phyloP scores from a whole-genome alignment of 768 basidiomycete species.

The Leccinum pellstonianum region DNA sequence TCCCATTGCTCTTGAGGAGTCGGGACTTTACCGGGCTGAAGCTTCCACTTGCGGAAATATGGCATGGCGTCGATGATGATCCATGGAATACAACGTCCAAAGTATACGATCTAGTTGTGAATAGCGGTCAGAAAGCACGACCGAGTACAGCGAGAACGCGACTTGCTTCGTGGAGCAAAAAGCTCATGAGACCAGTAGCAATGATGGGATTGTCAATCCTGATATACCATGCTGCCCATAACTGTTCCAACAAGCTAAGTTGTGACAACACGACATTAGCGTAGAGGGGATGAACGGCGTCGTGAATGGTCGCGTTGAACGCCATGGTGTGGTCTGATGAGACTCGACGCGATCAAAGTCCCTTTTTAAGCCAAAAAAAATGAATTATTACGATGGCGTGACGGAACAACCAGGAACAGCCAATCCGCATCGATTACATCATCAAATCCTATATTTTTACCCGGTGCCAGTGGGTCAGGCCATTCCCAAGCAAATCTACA shows the following conservation, averaged over 20 bases:
- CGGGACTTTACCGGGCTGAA: slow-evolving; percentile 85
- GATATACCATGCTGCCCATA: slow-evolving; percentile 86
- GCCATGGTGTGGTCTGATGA: slow-evolving; percentile 35
- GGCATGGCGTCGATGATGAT: slow-evolving; percentile 93
- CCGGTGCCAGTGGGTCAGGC: too few species aligned
- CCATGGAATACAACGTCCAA: slow-evolving; percentile 95
- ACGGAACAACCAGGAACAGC: background rate
- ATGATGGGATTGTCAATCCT: slow-evolving; percentile 85
- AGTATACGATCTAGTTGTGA: slow-evolving; percentile 78
- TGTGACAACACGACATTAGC: slow-evolving; percentile 56
- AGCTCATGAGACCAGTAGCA: slow-evolving; percentile 92
- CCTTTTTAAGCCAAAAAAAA: background rate
- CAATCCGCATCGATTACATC: background rate
- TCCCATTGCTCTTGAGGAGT: slow-evolving; percentile 86
- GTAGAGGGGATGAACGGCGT: slow-evolving; percentile 47
- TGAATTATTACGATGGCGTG: background rate
- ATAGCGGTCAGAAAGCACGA: background rate
- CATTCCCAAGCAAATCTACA: too few species aligned
- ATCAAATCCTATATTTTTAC: too few species aligned
- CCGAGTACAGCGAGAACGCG: background rate
- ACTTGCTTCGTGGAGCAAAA: slow-evolving; percentile 90
- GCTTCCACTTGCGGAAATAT: slow-evolving; percentile 92
- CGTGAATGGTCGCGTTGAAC: slow-evolving; percentile 37
- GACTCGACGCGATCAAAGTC: background rate
- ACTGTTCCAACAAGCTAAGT: slow-evolving; percentile 69